Base-by-base conservation (phyloP, 176 grass and related monocot genomes). In the Paspalum notatum region DNA sequence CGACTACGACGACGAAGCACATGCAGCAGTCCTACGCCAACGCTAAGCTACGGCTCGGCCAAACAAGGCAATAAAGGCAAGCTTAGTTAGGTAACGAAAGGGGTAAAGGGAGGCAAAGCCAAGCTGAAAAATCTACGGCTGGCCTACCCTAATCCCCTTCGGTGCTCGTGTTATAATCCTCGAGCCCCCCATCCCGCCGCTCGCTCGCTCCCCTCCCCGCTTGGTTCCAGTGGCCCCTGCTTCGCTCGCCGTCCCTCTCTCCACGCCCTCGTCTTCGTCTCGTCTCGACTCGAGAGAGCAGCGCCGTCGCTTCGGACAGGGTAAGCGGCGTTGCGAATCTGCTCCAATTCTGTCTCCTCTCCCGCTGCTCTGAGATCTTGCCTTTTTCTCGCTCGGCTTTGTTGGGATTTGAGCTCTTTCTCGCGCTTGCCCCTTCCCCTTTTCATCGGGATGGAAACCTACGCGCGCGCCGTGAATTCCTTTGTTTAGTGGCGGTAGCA, bases 161-260 rank as follows among this genome's bases (percentile, higher is more conserved):
- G 49, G 50, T 22, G 38, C 55, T 51, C 46, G 49, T 72, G 80
- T 79, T 80, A 89, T 78, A 85, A 85, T 86, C 87, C 74, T 85
- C 87, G 72, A 90, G 87, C 83, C 68, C 60, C 77, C 74, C 78
- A 21, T 5, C 62, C n/a, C 7, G 38, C 82, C 20, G 71, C 20
- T 37, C 38, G 38, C 71, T 39, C 21, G 3, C 43, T 50, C 45
- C 62, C 62, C 62, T 46, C 73, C 65, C 73, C 65, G 72, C 72
- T 51, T 17, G 80, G 67, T 83, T 76, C 66, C 80, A 73, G 66
- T 83, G 80, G 75, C 18, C 49, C 67, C 80, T 77, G 6, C 75
- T 71, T 17, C 60, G 32, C 0, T 59, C 72, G 4, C 78, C 54
- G 20, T 78, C 37, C 74, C 25, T 48, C 26, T 60, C 40, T 54